Base-by-base conservation (phyloP, 192 early-diverging fungal species). In the Coemansia sp. region DNA sequence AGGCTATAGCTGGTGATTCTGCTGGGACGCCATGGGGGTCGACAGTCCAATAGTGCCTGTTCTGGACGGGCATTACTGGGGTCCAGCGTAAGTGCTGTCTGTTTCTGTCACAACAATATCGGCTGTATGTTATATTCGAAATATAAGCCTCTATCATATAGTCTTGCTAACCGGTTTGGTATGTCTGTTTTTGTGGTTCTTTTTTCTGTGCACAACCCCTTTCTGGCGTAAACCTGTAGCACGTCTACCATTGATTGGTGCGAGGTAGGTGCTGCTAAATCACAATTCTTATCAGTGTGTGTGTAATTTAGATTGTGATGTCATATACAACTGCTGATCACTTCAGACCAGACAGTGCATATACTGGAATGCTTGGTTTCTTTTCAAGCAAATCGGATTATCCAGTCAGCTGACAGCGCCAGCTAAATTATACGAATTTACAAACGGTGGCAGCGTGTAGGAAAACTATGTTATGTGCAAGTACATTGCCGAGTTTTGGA, bases 401-500 rank as follows among this genome's bases (percentile, higher is more conserved):
- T 4, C 39, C 39, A 46, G 39, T 10, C 3, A 46, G 39, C 39
- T 46, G 14, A 46, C 17, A 46, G 3, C 1, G 3, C 17, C 21
- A 54, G n/a, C 32, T 54, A 23, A 30, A 54, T 32, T 20, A 6
- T 68, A 6, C 11, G n/a, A 21, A 17, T 60, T 22, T 14, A 23
- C 29, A 30, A 14, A 32, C 29, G 32, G 23, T 33, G 39, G 62
- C 8, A 4, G 36, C 27, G 55, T 58, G 54, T 67, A 86, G 85
- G 88, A 90, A 79, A 90, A 91, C 84, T 91, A 93, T 50, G 83
- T 78, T 21, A 82, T 87, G 4, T 84, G 84, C 57, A 75, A 76
- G 57, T 91, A 88, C 67, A 77, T 94, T 66, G 89, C 91, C 57
- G 93, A 94, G 78, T 91, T 87, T 61, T 88, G 89, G 76, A 94